Evolutionary conservation across 1,139 yeast species (phyloP).

Genomic region (Magnusiomyces tetraspermus): DNA sequence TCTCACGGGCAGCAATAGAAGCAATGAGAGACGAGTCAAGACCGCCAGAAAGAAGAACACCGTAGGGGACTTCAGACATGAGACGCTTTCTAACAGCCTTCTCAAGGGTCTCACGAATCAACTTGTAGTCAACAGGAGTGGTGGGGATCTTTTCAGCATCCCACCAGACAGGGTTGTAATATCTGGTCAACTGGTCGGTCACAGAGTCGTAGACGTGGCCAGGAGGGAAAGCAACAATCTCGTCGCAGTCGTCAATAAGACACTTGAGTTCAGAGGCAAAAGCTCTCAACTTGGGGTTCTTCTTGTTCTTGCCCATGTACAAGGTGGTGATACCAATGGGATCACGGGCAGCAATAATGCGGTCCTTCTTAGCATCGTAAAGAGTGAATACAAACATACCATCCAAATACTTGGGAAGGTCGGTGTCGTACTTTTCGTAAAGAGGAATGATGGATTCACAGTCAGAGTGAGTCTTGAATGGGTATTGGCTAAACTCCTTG

Average conservation of each 20-base stretch:
- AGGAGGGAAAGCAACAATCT: constrained; percentile 90
- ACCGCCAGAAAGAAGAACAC: constrained; percentile 94
- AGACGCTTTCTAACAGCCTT: constrained; percentile 96
- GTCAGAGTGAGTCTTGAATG: constrained; percentile 79
- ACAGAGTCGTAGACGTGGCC: constrained; percentile 93
- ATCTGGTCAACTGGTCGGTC: constrained; percentile 76
- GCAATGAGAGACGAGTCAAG: constrained; percentile 95
- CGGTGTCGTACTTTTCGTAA: constrained; percentile 73
- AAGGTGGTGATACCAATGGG: constrained; percentile 96
- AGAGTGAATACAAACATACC: constrained; percentile 98
- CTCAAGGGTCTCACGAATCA: constrained; percentile 74
- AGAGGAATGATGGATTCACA: constrained; percentile 97
- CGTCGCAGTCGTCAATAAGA: constrained; percentile 88
- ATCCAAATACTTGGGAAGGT: constrained; percentile 86
- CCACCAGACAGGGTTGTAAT: constrained; percentile 93
- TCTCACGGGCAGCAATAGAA: constrained; percentile 92
- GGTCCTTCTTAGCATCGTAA: constrained; percentile 73
- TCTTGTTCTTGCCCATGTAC: constrained; percentile 81
- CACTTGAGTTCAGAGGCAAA: constrained; percentile 95
- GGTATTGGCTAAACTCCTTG: constrained; percentile 58
- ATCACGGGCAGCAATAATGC: constrained; percentile 94
- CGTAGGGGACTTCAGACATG: constrained; percentile 98
- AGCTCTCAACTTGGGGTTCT: constrained; percentile 63
- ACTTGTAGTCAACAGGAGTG: constrained; percentile 58
- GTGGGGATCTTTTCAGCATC: constrained; percentile 67